Base-by-base conservation (phyloP, 2,329 filamentous ascomycete species). In the Pseudophaeomoniella oleicola region DNA sequence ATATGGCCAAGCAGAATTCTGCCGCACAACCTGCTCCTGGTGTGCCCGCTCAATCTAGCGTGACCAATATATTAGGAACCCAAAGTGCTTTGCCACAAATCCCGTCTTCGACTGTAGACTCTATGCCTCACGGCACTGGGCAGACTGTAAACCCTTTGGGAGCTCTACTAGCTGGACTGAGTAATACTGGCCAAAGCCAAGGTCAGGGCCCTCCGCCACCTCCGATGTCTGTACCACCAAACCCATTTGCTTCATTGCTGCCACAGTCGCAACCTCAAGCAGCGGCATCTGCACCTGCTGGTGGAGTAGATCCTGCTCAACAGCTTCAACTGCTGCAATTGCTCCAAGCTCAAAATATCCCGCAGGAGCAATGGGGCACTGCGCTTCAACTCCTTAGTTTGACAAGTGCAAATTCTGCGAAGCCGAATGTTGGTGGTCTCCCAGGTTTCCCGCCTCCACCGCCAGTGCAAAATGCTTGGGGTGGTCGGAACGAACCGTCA, bases 1-100 rank as follows among this genome's bases (percentile, higher is more conserved):
- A 82, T 51, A 81, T 90, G 60, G 81, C 81, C 29, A 79, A 81
- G 45, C 79, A 84, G 56, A 85, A 77, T 54, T 72, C 72, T 42
- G 58, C 67, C 27, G 59, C 66, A 33, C 60, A 69, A 36, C 46
- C 57, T 41, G 49, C 57, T 16, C 49, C 60, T 37, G 42, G 46
- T 17, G 46, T 53, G 30, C 49, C 55, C 34, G 53, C 59, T 14
- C 55, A 54, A 40, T 45, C 54, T 51, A 66, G 60, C 50, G 53
- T 60, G 45, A 58, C 61, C 52, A 66, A 59, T 60, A 58, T 67
- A 49, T 58, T 70, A 59, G 64, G 57, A 55, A 51, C 60, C 44
- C 62, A 66, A 40, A 62, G 52, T 58, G 52, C 57, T 48, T 50
- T 50, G 42, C 50, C 52, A 30, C 58, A 55, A 44, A 51, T 52